phyloP scores from a whole-genome alignment of 2,329 filamentous ascomycete genomes.

The Sarocladium oryzae region DNA sequence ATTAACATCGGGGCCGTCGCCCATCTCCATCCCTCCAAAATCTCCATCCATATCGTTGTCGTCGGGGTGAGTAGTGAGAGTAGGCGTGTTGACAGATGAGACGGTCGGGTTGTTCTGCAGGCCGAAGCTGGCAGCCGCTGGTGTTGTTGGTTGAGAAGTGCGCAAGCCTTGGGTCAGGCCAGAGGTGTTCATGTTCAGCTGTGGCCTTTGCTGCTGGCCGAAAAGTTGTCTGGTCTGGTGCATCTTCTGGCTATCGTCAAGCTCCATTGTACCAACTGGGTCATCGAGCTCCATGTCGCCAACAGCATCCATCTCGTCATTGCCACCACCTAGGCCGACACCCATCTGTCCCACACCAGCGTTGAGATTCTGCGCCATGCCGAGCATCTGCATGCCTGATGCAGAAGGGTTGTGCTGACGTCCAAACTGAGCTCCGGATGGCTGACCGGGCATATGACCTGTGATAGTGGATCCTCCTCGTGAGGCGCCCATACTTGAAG shows the following conservation, averaged over 20 bases:
- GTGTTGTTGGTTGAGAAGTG: constrained; percentile 80
- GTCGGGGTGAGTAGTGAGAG: constrained; percentile 67
- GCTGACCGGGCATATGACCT: constrained; percentile 22
- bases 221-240: constrained; percentile 66
- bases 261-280: constrained; percentile 58
- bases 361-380: constrained; percentile 23
- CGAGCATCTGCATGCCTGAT: constrained; percentile 35
- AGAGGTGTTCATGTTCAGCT: constrained; percentile 75
- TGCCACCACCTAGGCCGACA: constrained; percentile 31
- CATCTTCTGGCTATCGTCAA: constrained; percentile 57
- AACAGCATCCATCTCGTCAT: constrained; percentile 72
- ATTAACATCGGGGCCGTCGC: constrained; percentile 58
- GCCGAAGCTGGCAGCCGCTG: constrained; percentile 67
- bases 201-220: constrained; percentile 57
- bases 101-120: constrained; percentile 93
- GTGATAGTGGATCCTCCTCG: constrained; percentile 24
- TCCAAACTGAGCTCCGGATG: constrained; percentile 24
- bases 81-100: constrained; percentile 94
- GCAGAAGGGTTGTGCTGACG: constrained; percentile 24
- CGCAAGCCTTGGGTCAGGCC: constrained; percentile 71
- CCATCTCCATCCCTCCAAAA: constrained; percentile 55
- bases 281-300: constrained; percentile 98
- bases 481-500: constrained; percentile 27
- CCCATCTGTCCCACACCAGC: constrained; percentile 29
- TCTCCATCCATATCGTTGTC: constrained; percentile 68